Percentiles rank a stretch among this genome's conserved stretches.
These are phyloP conservation scores for Chaetomiaceae sp. DNA, from an alignment of 2,329 filamentous ascomycete species.

Conservation along the genomic window DNA sequence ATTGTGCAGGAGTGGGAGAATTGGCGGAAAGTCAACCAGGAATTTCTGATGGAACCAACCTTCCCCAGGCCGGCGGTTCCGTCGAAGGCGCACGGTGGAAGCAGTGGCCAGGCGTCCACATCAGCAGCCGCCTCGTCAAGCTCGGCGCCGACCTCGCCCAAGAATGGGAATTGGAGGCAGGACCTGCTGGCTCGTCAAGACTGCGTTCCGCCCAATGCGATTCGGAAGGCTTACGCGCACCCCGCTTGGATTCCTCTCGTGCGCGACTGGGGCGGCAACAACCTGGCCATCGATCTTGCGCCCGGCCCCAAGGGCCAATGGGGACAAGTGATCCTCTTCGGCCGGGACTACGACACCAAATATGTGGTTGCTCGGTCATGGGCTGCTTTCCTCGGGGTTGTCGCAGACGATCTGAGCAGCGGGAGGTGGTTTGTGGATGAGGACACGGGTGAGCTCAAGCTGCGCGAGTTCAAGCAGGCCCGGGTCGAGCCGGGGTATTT, in stretches of 20 bases:
- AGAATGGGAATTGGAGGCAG: conserved; percentile 72
- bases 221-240: conserved; percentile 91
- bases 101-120: conserved; percentile 59
- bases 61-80: conserved; percentile 59
- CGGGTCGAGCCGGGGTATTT: conserved; percentile 91
- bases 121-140: conserved; percentile 54
- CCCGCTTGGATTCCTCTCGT: conserved; percentile 93
- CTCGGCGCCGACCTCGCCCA: conserved; percentile 43
- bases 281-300: conserved; percentile 86
- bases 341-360: conserved; percentile 97
- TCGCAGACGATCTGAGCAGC: conserved; percentile 86
- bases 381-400: conserved; percentile 76
- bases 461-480: conserved; percentile 84
- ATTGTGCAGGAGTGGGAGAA: conserved; percentile 97
- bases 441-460: conserved; percentile 83
- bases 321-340: conserved; percentile 96
- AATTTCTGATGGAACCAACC: conserved; percentile 64
- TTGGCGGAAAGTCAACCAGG: conserved; percentile 89
- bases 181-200: conserved; percentile 81
- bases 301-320: conserved; percentile 86
- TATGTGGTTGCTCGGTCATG: conserved; percentile 93
- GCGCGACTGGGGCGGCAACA: conserved; percentile 98
- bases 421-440: conserved; percentile 92
- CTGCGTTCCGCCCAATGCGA: conserved; percentile 77
- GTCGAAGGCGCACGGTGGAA: conserved; percentile 64